Evolutionary conservation across 1,139 yeast genomes (phyloP), one percentile per base, ranked within the genome.

Genomic region (Suzukiozyma palmioleophila): DNA sequence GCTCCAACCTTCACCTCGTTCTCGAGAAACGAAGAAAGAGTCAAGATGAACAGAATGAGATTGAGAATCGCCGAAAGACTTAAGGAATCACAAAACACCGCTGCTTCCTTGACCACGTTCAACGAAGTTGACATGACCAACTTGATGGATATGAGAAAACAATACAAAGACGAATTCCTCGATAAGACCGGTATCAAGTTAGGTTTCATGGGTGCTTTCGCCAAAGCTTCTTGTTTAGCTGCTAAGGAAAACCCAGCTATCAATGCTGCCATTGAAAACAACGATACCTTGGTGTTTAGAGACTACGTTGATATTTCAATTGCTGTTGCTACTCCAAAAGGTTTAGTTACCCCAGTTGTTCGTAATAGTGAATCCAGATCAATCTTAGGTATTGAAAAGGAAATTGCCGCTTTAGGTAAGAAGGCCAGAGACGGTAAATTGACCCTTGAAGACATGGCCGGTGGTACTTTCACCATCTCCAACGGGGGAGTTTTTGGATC

Each of bases 401-500:
- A 88, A 66, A 90, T 92, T 52, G 61, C 81, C 43, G 69, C 71
- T 52, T 77, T 92, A 59, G 95, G 97, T 68, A 74, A 74, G 63
- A 92, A 89, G 73, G 98, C 98, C 49, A 87, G 98, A 68, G 97
- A 92, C 62, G 94, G 94, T 60, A 90, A 92, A 73, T 79, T 92
- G 60, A 86, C 97, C 43, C 73, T 92, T 53, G 99, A 92, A 75
- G 99, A 92, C 67, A 92, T 94, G 98, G 81, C 97, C 46, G 98
- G 99, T 65, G 99, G 99, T 66, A 90, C 97, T 46, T 90, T 92
- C 75, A 92, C 99, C 59, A 92, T 92, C 59, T 92, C 98, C 44
- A 92, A 92, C 73, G 99, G 99, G 64, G 99, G 99, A 66, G 97
- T 92, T 45, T 92, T 92, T 57, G 99, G 99, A 48, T 92, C 98